Conservation (phyloP, 2,329 filamentous ascomycete genomes). For the Pleoardoris graminearum region DNA sequence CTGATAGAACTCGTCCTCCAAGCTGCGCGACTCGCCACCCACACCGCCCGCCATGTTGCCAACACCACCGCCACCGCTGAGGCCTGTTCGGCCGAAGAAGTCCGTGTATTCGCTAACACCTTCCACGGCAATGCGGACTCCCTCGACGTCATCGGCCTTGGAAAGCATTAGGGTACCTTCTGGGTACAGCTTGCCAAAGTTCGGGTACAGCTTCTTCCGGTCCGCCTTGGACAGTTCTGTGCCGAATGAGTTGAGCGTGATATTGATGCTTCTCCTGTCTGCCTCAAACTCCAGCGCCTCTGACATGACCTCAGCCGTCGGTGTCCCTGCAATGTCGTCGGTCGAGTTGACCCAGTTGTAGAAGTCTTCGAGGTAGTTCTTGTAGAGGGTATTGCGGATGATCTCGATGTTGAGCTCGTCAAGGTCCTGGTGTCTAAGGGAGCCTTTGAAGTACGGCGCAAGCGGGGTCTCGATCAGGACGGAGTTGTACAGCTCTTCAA, state of each 20-base stretch:
- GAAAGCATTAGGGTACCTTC: conserved; percentile 95
- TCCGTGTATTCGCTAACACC: conserved; percentile 90
- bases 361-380: conserved; percentile 99
- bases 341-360: conserved; percentile 91
- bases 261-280: conserved; percentile 95
- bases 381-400: conserved; percentile 96
- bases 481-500: conserved; percentile 98
- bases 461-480: conserved; percentile 96
- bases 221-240: conserved; percentile 94
- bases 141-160: conserved; percentile 91
- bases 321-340: conserved; percentile 81
- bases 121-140: conserved; percentile 89
- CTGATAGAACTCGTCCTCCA: conserved; percentile 98
- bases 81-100: conserved; percentile 90
- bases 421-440: conserved; percentile 90
- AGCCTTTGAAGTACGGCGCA: conserved; percentile 96
- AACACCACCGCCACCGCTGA: conserved; percentile 74
- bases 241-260: conserved; percentile 97
- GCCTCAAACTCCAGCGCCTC: conserved; percentile 97
- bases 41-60: conserved; percentile 84
- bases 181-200: conserved; percentile 86
- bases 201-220: conserved; percentile 93
- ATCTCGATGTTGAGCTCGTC: conserved; percentile 99
- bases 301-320: conserved; percentile 91
- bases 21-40: conserved; percentile 80